Base-by-base conservation (phyloP, 164 flowering plant genomes). In the Kalanchoe fedtschenkoi region DNA sequence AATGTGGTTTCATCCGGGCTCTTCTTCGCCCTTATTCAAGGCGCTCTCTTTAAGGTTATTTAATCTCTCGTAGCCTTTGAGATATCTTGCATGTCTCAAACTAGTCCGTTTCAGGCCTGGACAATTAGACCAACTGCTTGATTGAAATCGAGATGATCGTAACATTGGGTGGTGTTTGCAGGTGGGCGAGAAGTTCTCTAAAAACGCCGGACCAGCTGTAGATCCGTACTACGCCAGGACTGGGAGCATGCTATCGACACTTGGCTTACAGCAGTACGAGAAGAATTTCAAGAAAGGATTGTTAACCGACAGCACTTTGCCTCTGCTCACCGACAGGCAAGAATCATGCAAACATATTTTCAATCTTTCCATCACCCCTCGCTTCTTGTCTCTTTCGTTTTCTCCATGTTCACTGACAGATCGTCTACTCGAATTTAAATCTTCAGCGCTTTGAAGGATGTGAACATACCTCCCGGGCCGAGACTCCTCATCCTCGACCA, bases 401-500 rank as follows among this genome's bases (percentile, higher is more conserved):
- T 30, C 14, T 62, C 26, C 37, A 21, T 17, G 14, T 34, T 17
- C 32, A 55, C 47, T 64, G 53, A 34, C 22, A 30, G 11, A 24
- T 32, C 30, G 62, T 34, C 34, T 17, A 19, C 61, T 62, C 39
- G 21, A n/a, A 19, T 55, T 8, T 10, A 44, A 32, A 73, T 47
- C 77, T 71, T 56, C 95, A 91, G 98, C 67, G 95, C 96, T 58
- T 91, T 91, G 37, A 78, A 82, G 81, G 98, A 91, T 76, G 95
- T 82, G 51, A 84, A 69, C 55, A 82, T 92, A 71, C 98, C 96
- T 22, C 96, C 98, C 22, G 98, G 98, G 46, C 98, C 98, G 43
- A 81, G 98, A 71, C 88, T 92, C 39, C 85, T 92, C 58, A 92
- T 89, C 73, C 93, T 89, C 14, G 88, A 92, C 69, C 88, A 83